These are phyloP conservation scores for Komagataella populi DNA, from an alignment of 805 yeast genomes.

Conservation along the genomic window DNA sequence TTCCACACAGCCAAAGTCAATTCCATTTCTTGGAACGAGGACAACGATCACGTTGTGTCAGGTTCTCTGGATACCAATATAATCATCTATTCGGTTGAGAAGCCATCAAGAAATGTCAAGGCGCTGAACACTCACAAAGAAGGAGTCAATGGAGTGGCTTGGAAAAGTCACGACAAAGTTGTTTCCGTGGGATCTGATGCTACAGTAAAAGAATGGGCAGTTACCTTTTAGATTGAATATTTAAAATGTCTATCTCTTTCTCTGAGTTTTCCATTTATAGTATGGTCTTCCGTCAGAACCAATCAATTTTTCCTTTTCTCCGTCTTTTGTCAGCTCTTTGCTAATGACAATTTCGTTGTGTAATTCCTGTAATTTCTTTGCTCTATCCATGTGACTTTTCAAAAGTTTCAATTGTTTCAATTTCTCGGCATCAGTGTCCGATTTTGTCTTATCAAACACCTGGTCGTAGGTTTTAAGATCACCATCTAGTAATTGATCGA, in stretches of 20 bases:
- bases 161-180: conserved; percentile 40
- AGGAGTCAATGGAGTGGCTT: conserved; percentile 65
- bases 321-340: conserved; percentile 82
- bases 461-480: conserved; percentile 6
- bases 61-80: conserved; percentile 79
- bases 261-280: conserved; percentile 77
- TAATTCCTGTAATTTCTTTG: conserved; percentile 50
- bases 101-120: conserved; percentile 69
- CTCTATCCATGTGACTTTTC: conserved; percentile 57
- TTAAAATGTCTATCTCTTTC: conserved; percentile 33
- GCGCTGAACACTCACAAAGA: conserved; percentile 73
- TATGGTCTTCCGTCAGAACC: conserved; percentile 53
- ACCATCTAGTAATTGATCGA: conserved; percentile 42
- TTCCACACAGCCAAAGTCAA: conserved; percentile 81
- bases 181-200: conserved; percentile 76
- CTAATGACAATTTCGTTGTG: conserved; percentile 65
- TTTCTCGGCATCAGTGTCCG: conserved; percentile 32
- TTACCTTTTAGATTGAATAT: conserved; percentile 5
- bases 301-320: conserved; percentile 65
- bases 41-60: conserved; percentile 59
- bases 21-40: conserved; percentile 67
- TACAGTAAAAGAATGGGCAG: conserved; percentile 61
- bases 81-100: conserved; percentile 64
- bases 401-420: conserved; percentile 46
- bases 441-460: conserved; percentile 9